Evolutionary conservation across 1,284 basidiomycete species (phyloP), one percentile per base, ranked within the genome.

Genomic region (Irpex sp.): DNA sequence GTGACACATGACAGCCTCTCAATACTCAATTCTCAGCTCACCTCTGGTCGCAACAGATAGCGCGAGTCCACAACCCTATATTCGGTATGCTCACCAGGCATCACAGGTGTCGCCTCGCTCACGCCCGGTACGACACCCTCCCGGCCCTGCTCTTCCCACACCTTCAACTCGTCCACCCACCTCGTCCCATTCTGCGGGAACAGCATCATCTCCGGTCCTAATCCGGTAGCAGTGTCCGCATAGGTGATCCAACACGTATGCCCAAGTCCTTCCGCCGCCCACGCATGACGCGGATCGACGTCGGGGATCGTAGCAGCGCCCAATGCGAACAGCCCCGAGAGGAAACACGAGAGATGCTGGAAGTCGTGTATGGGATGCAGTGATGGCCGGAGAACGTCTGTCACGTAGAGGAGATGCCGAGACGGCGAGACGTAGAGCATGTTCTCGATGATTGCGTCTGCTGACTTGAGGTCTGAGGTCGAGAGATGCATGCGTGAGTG

Each of bases 341-440:
- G 79, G 79, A 93, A 93, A 75, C 91, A 92, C 8, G 90, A 86
- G 59, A 93, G 78, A 69, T 93, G 91, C 68, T 93, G 13, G 81
- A 79, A 9, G 83, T 81, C 13, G 34, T 52, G 38, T 8, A 58
- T 15, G 68, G 67, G 34, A 68, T 72, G 44, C 67, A 66, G 58
- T 71, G 66, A 15, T 59, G 61, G 61, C 70, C 71, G 3, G 54
- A 47, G 31, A 13, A 63, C 36, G 57, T 68, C 66, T 6, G 74
- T 75, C 26, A 73, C 73, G 68, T 91, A 92, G 47, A 92, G 81
- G 7, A 93, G 78, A 48, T 84, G 73, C 5, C 91, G 85, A 3
- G 77, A 82, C 2, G 87, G 85, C 1, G 88, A 84, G 61, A 92
- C 65, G 72, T 84, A 92, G 19, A 92, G 77, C 34, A 92, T 81